These are phyloP conservation scores for Linderniella brevidens DNA, from an alignment of 257 asterid species.

Conservation along the genomic window DNA sequence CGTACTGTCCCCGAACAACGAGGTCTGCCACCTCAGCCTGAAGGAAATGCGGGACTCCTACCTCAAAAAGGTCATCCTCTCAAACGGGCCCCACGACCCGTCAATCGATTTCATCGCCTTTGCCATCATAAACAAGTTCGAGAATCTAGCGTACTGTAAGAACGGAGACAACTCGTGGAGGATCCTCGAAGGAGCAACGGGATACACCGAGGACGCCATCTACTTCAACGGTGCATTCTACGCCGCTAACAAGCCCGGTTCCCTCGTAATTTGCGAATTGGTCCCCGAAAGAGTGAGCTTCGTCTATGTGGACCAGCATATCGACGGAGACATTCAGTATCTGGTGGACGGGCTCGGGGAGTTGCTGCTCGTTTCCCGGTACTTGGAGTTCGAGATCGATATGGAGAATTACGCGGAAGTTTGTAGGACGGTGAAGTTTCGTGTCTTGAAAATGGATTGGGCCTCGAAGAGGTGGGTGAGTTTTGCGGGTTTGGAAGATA, in stretches of 20 bases:
- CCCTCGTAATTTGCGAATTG: slow-evolving; percentile 42
- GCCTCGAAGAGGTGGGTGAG: slow-evolving; percentile 31
- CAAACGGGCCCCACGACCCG: slow-evolving; percentile 24
- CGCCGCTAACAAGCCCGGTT: slow-evolving; percentile 41
- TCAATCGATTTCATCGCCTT: slow-evolving; percentile 26
- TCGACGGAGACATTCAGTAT: slow-evolving; percentile 56
- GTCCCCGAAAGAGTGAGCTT: slow-evolving; percentile 17
- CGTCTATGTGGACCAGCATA: slow-evolving; percentile 15
- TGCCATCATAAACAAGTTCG: slow-evolving; percentile 29
- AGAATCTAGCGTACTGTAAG: slow-evolving; percentile 43
- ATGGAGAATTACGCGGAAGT: slow-evolving; percentile 23
- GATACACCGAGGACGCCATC: slow-evolving; percentile 49
- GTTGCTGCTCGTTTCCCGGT: slow-evolving; percentile 39
- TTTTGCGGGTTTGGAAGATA: slow-evolving; percentile 31
- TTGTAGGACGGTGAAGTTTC: slow-evolving; percentile 41
- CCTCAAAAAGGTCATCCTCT: slow-evolving; percentile 45
- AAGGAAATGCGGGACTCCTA: slow-evolving; percentile 59
- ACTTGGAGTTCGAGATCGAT: slow-evolving; percentile 33
- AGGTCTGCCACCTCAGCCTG: slow-evolving; percentile 15
- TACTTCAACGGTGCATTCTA: slow-evolving; percentile 20
- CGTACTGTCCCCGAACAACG: slow-evolving; percentile 23
- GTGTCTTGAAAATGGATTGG: slow-evolving; percentile 33
- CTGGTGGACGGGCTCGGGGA: slow-evolving; percentile 57
- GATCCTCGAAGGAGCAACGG: slow-evolving; percentile 23
- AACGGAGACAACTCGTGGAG: slow-evolving; percentile 34